Evolutionary conservation across 2,329 filamentous ascomycete genomes (phyloP), one percentile per base, ranked within the genome.

Genomic region (Cladosporium sp.): DNA sequence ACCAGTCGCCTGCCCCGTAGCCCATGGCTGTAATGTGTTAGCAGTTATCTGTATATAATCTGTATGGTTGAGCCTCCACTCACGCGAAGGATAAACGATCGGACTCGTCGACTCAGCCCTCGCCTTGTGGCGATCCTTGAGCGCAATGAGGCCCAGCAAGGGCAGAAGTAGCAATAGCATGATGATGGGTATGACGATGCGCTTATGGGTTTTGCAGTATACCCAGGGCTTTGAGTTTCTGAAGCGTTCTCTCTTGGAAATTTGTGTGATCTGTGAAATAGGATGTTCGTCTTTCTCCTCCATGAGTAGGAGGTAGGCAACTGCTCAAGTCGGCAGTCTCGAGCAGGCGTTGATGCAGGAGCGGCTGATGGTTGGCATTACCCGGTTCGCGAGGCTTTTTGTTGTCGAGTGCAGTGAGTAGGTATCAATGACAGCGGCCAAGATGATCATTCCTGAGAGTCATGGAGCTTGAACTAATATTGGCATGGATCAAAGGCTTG

Each of bases 1-100:
- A 53, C 66, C 66, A 69, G 45, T 66, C 59, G 13, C 61, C 64
- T 25, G 56, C 58, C 13, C 65, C 64, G 54, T 62, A 62, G 18
- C 60, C 63, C 52, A 62, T 51, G 3, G 62, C 60, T 56, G 42
- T 22, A 13, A 19, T 1, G 18, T 20, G 7, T 45, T 18, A 47
- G 57, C 19, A 47, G 38, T 12, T 18, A 19, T 12, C 35, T 8
- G 18, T 15, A 38, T 18, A 25, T 7, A 6, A 3, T 32, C 11
- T 40, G 12, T 2, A 25, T 27, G 30, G 12, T 38, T n/a, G n/a
- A n/a, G n/a, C n/a, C n/a, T n/a, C 9, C 35, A 38, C 57, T 45
- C 45, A 58, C 60, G 64, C 15, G 60, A 64, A 38, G 63, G 64
- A 36, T 61, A 63, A 1, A 62, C 55, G n/a, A 56, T 43, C 6